A percentile compares a stretch with the other conserved stretches of the same genome.
Conservation (phyloP, 139 green algal genomes). For the Coccomyxa sp. region DNA sequence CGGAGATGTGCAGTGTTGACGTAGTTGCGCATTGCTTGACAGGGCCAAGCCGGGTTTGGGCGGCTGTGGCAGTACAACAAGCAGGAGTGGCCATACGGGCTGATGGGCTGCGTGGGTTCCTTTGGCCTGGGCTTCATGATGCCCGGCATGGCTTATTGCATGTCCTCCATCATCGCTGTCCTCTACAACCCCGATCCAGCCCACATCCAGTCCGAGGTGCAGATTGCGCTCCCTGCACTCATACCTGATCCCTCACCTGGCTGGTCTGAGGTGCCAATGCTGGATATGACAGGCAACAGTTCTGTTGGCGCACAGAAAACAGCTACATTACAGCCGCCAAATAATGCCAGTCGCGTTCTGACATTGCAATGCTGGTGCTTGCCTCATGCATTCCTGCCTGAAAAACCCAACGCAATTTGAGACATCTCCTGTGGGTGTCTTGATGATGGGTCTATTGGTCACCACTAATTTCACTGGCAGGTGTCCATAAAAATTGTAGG, state of each 20-base stretch:
- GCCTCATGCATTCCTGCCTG: no score
- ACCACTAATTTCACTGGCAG: no score
- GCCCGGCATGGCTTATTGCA: slow-evolving; percentile 62
- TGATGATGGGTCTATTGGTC: no score
- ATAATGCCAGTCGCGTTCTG: no score
- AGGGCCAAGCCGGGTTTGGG: slow-evolving; percentile 27
- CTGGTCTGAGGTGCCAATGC: background rate
- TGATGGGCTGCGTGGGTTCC: slow-evolving; percentile 41
- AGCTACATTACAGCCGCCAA: background rate
- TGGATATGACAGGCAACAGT: background rate
- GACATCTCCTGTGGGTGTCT: no score
- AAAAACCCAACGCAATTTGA: no score
- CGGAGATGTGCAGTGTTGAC: no score
- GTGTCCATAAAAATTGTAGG: no score
- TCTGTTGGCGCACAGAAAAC: background rate
- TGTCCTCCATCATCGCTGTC: slow-evolving; percentile 42
- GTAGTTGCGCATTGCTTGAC: background rate
- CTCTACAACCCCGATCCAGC: slow-evolving; percentile 34
- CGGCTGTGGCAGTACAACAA: slow-evolving; percentile 51
- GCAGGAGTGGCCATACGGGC: slow-evolving; percentile 38
- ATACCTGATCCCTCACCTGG: background rate
- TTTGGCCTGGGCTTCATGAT: slow-evolving; percentile 47
- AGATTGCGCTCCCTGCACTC: background rate
- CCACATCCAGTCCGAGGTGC: slow-evolving; percentile 8
- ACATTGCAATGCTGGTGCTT: no score